Evolutionary conservation across 768 basidiomycete genomes (phyloP).

Genomic region (Xanthoconium purpureum): DNA sequence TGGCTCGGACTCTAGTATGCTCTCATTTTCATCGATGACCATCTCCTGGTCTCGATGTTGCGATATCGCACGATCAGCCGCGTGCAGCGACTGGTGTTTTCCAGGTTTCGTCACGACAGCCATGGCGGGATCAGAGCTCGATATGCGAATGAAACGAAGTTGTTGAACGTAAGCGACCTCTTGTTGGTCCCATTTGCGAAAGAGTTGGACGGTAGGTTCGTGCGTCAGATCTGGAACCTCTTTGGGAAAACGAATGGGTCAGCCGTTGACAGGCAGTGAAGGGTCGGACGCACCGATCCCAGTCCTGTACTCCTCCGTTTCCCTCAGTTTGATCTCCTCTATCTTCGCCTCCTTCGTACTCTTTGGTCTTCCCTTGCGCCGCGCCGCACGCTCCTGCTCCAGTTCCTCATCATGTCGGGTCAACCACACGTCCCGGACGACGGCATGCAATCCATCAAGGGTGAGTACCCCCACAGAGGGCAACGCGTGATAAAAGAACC

Average conservation of each 20-base stretch:
- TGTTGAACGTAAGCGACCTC: slow-evolving; percentile 68
- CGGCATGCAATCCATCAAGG: slow-evolving; percentile 60
- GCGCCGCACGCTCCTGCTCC: slow-evolving; percentile 52
- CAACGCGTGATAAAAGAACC: slow-evolving; percentile 72
- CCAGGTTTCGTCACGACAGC: slow-evolving; percentile 59
- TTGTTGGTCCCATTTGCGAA: slow-evolving; percentile 76
- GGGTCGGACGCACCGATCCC: slow-evolving; percentile 63
- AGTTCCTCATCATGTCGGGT: slow-evolving; percentile 67
- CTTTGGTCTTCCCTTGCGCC: slow-evolving; percentile 76
- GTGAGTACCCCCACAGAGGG: slow-evolving; percentile 57
- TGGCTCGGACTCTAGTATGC: slow-evolving; percentile 26
- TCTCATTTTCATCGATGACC: slow-evolving; percentile 28
- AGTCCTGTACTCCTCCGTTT: slow-evolving; percentile 71
- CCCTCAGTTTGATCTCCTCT: slow-evolving; percentile 67
- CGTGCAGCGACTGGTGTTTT: slow-evolving; percentile 43
- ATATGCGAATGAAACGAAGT: slow-evolving; percentile 76
- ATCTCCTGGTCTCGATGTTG: slow-evolving; percentile 24
- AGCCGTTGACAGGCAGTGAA: background rate
- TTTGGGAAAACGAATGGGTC: slow-evolving; percentile 26
- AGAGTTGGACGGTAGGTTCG: slow-evolving; percentile 61
- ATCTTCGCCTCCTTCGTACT: slow-evolving; percentile 62
- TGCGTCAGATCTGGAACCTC: slow-evolving; percentile 82
- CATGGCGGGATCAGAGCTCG: slow-evolving; percentile 47
- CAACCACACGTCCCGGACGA: slow-evolving; percentile 70
- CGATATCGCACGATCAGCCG: background rate